Base-by-base conservation (phyloP, 164 flowering plant species). In the Malania oleifera region DNA sequence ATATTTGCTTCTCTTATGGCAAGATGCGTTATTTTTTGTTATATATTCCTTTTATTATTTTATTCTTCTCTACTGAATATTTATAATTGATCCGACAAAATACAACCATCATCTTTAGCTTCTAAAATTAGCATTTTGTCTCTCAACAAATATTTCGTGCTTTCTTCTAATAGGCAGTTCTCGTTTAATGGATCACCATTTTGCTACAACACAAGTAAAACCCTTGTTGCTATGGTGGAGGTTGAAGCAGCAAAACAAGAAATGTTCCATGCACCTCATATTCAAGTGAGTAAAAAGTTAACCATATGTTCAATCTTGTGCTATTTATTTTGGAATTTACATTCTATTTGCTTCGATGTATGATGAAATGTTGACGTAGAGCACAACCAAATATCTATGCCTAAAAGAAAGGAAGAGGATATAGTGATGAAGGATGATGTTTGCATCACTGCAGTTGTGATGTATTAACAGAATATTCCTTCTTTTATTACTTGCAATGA, bases 191-290 rank as follows among this genome's bases (percentile, higher is more conserved):
- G 23, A 54, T 59, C 15, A 28, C 39, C 56, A 23, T 58, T 57
- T 64, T 54, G 53, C 51, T n/a, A 24, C 23, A 54, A 68, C 65
- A 11, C 75, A 90, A 96, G 79, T 56, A 83, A 88, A 67, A 51
- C 65, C 37, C 70, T 77, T 47, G 84, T 90, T 55, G 81, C 91
- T 15, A 86, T 93, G 84, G 62, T 79, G 40, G 95, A 90, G 29
- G 87, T 93, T 64, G 91, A 90, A 71, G 84, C 91, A 71, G 97
- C 97, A 35, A 93, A 88, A 64, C 87, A 90, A 63, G 99, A 93
- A 77, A 93, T 90, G 97, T 90, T 93, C 71, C 97, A 90, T 70
- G 99, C 97, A 62, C 97, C 97, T 65, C 99, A 93, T 74, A 83
- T 90, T 60, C 96, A 79, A 69, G 95, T 91, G 59, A 77, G 84